A percentile compares a stretch with the other conserved stretches of the same genome.
These are phyloP conservation scores for Kazachstania psychrophila DNA, from an alignment of 805 yeast genomes.

Conservation along the genomic window DNA sequence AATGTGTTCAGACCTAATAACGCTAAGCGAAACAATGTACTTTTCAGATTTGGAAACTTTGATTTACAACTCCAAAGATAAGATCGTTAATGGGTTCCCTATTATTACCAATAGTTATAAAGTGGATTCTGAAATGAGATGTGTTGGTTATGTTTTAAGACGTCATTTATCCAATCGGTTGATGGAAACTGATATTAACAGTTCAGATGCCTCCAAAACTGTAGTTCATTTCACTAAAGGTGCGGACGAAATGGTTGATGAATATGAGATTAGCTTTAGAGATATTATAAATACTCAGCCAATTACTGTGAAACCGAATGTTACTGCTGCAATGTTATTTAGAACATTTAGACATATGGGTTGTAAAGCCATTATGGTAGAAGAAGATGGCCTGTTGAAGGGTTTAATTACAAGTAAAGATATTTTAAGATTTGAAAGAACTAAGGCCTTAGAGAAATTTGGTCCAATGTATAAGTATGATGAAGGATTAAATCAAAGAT, in stretches of 20 bases:
- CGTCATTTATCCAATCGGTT: conserved; percentile 17
- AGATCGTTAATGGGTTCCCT: conserved; percentile 43
- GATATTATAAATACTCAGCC: conserved; percentile 45
- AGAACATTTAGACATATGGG: conserved; percentile 72
- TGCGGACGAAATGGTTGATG: not conserved
- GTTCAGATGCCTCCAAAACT: conserved; percentile 24
- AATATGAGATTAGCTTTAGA: conserved; percentile 9
- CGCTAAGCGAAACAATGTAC: conserved; percentile 19
- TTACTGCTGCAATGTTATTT: conserved; percentile 51
- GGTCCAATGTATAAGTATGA: conserved; percentile 23
- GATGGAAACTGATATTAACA: conserved; percentile 9
- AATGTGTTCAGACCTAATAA: conserved; percentile 41
- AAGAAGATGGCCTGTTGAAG: conserved; percentile 46
- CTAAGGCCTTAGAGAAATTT: conserved; percentile 20
- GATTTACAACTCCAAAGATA: conserved; percentile 21
- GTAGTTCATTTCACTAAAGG: conserved; percentile 7
- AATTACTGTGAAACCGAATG: conserved; percentile 42
- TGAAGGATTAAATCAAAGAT: conserved; percentile 16
- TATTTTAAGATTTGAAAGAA: conserved; percentile 51
- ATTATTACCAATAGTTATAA: conserved; percentile 34
- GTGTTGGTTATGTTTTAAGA: conserved; percentile 32
- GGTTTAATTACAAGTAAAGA: conserved; percentile 88
- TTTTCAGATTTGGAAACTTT: conserved; percentile 21
- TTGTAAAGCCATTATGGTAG: conserved; percentile 63
- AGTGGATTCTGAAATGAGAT: conserved; percentile 31